phyloP scores from a whole-genome alignment of 108 stramenopile species.

The Nitzschia sp. region DNA sequence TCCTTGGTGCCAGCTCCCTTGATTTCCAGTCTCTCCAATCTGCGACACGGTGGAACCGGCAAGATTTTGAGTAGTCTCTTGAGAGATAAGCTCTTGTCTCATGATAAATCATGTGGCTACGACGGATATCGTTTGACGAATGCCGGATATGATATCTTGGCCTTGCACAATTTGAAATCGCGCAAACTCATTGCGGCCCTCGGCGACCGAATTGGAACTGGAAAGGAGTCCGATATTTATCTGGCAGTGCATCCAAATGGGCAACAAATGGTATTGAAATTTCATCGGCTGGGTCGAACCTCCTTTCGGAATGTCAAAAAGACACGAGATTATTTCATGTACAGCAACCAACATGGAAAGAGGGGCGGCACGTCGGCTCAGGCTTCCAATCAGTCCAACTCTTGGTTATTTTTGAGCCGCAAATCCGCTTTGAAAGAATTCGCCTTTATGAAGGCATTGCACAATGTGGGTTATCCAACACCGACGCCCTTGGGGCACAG shows the following conservation, averaged over 20 bases:
- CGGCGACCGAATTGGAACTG: conserved; percentile 97
- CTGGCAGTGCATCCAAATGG: conserved; percentile 72
- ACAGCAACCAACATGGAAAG: conserved; percentile 44
- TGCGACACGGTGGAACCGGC: conserved; percentile 94
- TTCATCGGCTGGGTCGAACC: conserved; percentile 98
- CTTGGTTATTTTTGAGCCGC: conserved; percentile 95
- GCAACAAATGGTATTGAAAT: conserved; percentile 91
- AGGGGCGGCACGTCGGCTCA: conserved; percentile 22
- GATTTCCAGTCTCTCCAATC: conserved; percentile 84
- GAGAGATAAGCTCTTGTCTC: conserved; percentile 92
- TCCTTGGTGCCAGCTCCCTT: conserved; percentile 90
- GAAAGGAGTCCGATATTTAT: conserved; percentile 94
- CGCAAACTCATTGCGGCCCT: conserved; percentile 84
- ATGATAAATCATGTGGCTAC: conserved; percentile 90
- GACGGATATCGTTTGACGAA: conserved; percentile 97
- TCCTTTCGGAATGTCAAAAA: conserved; percentile 95
- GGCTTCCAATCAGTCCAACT: conserved; percentile 59
- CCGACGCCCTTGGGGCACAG: conserved; percentile 93
- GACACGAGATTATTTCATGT: conserved; percentile 96
- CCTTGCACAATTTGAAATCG: conserved; percentile 81
- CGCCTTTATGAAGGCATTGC: conserved; percentile 97
- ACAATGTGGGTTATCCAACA: conserved; percentile 92
- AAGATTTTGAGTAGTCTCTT: conserved; percentile 88
- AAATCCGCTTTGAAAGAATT: conserved; percentile 94
- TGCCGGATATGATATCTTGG: conserved; percentile 96